phyloP scores from a whole-genome alignment of 2,329 filamentous ascomycete genomes.

The Neonectria coccinea region DNA sequence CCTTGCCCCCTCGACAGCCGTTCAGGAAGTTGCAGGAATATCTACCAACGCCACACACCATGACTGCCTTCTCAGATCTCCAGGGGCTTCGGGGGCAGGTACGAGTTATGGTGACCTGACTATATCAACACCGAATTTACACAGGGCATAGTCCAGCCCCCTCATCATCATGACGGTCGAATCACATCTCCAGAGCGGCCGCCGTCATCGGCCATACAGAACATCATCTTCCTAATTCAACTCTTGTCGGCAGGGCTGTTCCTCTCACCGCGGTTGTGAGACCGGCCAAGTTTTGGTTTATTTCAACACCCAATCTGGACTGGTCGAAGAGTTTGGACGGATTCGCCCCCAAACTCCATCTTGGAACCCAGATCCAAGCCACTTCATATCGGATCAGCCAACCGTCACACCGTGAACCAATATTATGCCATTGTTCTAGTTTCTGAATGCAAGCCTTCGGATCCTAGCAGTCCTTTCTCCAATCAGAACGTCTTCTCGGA shows the following conservation, averaged over 20 bases:
- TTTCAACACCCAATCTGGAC: slow-evolving; percentile 13
- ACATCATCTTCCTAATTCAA: not conserved
- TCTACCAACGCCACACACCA: not conserved
- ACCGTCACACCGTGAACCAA: slow-evolving; percentile 23
- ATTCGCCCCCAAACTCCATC: slow-evolving; percentile 23
- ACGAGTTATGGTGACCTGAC: not conserved
- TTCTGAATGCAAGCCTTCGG: slow-evolving; percentile 27
- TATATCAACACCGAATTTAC: not conserved
- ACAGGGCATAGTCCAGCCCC: not conserved
- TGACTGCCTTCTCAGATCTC: not conserved
- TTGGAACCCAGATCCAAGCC: slow-evolving; percentile 40
- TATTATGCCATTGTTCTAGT: slow-evolving; percentile 27
- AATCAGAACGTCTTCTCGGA: slow-evolving; percentile 17
- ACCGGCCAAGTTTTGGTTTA: not conserved
- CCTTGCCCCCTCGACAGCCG: not conserved
- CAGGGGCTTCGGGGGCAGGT: not conserved
- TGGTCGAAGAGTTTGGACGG: slow-evolving; percentile 31
- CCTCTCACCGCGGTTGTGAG: too few relatives aligned
- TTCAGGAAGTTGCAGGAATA: not conserved
- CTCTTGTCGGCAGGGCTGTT: not conserved
- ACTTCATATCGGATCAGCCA: slow-evolving; percentile 35
- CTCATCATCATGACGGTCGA: not conserved
- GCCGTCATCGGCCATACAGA: not conserved
- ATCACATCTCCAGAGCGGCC: not conserved
- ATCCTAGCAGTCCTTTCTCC: slow-evolving; percentile 14